These are phyloP conservation scores for Geum urbanum DNA, from an alignment of 306 rosid genomes.

Conservation along the genomic window DNA sequence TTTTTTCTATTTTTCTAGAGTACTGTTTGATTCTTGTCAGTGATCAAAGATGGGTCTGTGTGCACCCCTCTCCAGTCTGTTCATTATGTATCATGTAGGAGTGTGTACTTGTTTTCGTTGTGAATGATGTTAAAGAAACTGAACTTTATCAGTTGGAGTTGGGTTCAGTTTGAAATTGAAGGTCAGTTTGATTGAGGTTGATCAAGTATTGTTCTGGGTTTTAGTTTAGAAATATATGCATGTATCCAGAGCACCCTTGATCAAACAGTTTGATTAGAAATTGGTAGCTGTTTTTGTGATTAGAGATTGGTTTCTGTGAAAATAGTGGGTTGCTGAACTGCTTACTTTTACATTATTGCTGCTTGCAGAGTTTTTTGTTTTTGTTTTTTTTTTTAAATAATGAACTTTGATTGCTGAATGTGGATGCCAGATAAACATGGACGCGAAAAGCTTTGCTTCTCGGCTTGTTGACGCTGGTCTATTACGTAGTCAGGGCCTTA, in stretches of 20 bases:
- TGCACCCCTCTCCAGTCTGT: too few species aligned
- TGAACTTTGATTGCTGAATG: constrained; percentile 18
- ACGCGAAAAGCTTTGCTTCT: constrained; percentile 46
- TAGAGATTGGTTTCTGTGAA: neutral
- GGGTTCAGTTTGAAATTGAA: neutral
- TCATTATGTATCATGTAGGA: too few species aligned
- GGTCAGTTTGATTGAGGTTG: neutral
- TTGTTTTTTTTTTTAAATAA: neutral
- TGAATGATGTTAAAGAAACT: too few species aligned
- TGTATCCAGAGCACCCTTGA: neutral
- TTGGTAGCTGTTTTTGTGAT: neutral
- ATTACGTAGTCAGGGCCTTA: constrained; percentile 81
- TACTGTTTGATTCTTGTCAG: too few species aligned
- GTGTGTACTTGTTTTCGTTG: too few species aligned
- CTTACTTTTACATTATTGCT: neutral
- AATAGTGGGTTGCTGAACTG: neutral
- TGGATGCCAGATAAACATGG: constrained; percentile 60
- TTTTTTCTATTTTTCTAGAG: too few species aligned
- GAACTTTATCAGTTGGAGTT: neutral
- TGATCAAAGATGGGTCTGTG: too few species aligned
- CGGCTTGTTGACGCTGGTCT: constrained; percentile 66
- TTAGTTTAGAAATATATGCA: neutral
- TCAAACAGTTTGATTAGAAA: too few species aligned
- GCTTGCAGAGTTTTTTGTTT: neutral
- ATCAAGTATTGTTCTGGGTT: neutral